Evolutionary conservation across 1,139 yeast species (phyloP).

Genomic region (Lodderomyces margitis): DNA sequence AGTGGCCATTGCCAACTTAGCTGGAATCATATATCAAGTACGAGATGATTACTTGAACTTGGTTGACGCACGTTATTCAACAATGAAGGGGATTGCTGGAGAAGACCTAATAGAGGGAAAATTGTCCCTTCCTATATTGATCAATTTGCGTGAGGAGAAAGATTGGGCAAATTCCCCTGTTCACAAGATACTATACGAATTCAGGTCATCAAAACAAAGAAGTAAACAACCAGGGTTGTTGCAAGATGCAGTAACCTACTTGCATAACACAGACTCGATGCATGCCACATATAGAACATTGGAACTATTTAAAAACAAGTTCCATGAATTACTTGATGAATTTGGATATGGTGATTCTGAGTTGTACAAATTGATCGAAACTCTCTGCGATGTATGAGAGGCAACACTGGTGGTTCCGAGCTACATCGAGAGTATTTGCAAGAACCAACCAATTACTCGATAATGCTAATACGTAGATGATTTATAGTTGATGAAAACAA

Average conservation of each 20-base stretch:
- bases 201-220: constrained; percentile 19
- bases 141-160: constrained; percentile 30
- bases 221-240: constrained; percentile 18
- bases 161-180: constrained; percentile 23
- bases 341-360: constrained; percentile 7
- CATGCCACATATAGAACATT: not conserved
- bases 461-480: not conserved
- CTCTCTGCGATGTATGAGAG: constrained; percentile 1
- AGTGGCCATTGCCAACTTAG: constrained; percentile 66
- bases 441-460: not conserved
- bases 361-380: constrained; percentile 10
- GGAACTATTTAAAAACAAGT: not conserved
- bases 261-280: not conserved
- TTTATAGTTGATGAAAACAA: no score
- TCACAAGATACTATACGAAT: constrained; percentile 21
- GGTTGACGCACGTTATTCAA: constrained; percentile 48
- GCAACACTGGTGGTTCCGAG: not conserved
- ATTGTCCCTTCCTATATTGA: constrained; percentile 79
- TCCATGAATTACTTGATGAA: constrained; percentile 20
- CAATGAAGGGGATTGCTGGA: constrained; percentile 70
- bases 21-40: constrained; percentile 81
- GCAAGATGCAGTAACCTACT: constrained; percentile 2
- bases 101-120: constrained; percentile 92
- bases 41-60: constrained; percentile 78
- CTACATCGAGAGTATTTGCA: not conserved